These are phyloP conservation scores for Eimeria sp. DNA, from an alignment of 169 alveolate species.

Conservation along the genomic window DNA sequence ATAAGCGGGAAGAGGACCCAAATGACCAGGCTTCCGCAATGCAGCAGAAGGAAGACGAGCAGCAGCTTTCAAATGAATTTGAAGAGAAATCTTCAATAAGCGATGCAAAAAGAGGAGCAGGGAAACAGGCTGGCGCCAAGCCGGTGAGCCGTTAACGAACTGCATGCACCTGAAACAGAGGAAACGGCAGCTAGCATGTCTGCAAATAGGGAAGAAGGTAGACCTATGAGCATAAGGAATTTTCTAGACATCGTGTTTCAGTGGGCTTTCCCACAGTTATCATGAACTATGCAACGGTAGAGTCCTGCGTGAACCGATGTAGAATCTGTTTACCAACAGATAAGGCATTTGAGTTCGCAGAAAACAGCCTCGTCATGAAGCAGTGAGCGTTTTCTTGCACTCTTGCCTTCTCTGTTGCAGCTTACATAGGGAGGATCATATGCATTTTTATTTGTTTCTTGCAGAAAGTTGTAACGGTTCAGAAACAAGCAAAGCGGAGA, in stretches of 20 bases:
- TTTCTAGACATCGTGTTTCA: neutral
- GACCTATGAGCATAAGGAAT: neutral
- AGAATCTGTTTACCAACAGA: neutral
- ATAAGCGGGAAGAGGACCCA: constrained; percentile 11
- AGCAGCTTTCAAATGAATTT: constrained; percentile 38
- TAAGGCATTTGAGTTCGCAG: neutral
- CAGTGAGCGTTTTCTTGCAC: neutral
- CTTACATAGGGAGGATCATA: neutral
- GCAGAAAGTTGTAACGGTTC: constrained; percentile 55
- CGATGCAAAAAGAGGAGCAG: constrained; percentile 27
- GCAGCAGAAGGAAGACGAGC: constrained; percentile 26
- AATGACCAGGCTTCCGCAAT: neutral
- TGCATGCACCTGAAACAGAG: neutral
- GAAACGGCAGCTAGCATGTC: neutral
- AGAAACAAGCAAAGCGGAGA: constrained; percentile 62
- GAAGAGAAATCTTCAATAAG: constrained; percentile 36
- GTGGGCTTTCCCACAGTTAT: neutral
- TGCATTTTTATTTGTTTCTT: neutral
- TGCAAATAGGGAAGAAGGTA: neutral
- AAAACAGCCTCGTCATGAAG: neutral
- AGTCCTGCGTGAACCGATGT: neutral
- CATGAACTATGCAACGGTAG: neutral
- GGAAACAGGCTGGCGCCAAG: constrained; percentile 29
- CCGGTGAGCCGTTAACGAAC: constrained; percentile 8
- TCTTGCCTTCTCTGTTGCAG: neutral